Conservation (phyloP, 768 basidiomycete species). For the Melanogaster broomeanus region DNA sequence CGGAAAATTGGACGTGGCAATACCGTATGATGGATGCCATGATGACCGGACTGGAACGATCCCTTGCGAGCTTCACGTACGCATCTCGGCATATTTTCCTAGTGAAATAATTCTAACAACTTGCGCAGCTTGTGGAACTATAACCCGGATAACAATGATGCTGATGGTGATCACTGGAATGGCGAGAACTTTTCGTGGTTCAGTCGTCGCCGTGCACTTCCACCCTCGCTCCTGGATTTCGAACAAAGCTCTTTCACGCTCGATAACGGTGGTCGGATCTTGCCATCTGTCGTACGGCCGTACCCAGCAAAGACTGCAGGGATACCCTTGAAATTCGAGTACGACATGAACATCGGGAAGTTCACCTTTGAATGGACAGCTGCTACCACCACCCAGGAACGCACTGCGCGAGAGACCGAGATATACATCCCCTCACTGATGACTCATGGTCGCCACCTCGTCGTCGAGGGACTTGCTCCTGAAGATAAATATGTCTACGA, state of each 20-base stretch:
- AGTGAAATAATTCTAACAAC: neutral
- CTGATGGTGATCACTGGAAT: constrained; percentile 86
- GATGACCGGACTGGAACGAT: constrained; percentile 76
- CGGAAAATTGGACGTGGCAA: constrained; percentile 81
- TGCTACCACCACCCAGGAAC: constrained; percentile 29
- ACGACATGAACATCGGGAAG: constrained; percentile 73
- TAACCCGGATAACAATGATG: constrained; percentile 84
- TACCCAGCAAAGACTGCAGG: constrained; percentile 92
- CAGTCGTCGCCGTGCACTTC: constrained; percentile 59
- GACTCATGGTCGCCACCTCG: constrained; percentile 54
- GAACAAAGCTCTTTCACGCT: constrained; percentile 67
- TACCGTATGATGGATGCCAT: constrained; percentile 93
- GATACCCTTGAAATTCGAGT: constrained; percentile 70
- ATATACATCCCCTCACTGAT: constrained; percentile 74
- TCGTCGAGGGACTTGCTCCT: constrained; percentile 55
- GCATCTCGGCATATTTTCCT: constrained; percentile 31
- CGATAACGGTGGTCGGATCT: constrained; percentile 81
- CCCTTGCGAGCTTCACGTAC: constrained; percentile 83
- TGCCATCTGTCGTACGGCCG: constrained; percentile 81
- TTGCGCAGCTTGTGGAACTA: constrained; percentile 85
- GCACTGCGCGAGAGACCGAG: constrained; percentile 67
- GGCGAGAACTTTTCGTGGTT: constrained; percentile 99
- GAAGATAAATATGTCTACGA: constrained; percentile 62
- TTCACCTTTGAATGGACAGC: constrained; percentile 66
- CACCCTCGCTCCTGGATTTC: constrained; percentile 52